These are phyloP conservation scores for Rhizopogon salebrosus DNA, from an alignment of 768 basidiomycete species.

Conservation along the genomic window DNA sequence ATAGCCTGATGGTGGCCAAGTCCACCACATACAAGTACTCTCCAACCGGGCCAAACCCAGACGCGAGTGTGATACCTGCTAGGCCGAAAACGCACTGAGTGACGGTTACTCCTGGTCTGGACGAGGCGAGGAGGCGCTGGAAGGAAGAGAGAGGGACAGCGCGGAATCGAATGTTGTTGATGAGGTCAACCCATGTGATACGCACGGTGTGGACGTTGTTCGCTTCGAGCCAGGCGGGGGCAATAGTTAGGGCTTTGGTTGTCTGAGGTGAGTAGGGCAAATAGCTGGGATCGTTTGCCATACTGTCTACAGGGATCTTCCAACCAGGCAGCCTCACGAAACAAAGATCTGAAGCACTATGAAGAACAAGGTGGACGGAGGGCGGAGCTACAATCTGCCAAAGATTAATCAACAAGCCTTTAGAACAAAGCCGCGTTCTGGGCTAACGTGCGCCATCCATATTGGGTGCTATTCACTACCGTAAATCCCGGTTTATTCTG, in stretches of 20 bases:
- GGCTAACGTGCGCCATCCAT: too few species aligned
- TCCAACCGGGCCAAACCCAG: constrained; percentile 49
- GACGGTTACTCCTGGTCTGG: constrained; percentile 50
- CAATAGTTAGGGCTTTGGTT: background rate
- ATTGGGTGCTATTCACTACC: too few species aligned
- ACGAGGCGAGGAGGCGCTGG: constrained; percentile 40
- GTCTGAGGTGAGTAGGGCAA: background rate
- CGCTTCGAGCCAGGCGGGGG: background rate
- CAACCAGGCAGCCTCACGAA: too few species aligned
- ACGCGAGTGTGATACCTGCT: constrained; percentile 27
- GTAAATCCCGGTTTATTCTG: too few species aligned
- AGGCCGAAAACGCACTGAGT: constrained; percentile 45
- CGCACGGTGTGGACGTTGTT: constrained; percentile 40
- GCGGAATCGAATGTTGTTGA: constrained; percentile 55
- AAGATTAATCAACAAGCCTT: too few species aligned
- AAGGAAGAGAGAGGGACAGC: constrained; percentile 48
- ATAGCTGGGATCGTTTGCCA: background rate
- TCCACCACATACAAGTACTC: constrained; percentile 62
- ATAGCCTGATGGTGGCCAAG: constrained; percentile 43
- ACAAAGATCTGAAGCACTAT: too few species aligned
- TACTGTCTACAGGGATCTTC: too few species aligned
- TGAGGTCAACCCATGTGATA: constrained; percentile 62
- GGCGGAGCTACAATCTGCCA: too few species aligned
- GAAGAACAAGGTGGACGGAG: too few species aligned
- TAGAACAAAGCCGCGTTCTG: too few species aligned